phyloP scores from a whole-genome alignment of 352 stramenopile genomes.

The Phytophthora colocasiae region DNA sequence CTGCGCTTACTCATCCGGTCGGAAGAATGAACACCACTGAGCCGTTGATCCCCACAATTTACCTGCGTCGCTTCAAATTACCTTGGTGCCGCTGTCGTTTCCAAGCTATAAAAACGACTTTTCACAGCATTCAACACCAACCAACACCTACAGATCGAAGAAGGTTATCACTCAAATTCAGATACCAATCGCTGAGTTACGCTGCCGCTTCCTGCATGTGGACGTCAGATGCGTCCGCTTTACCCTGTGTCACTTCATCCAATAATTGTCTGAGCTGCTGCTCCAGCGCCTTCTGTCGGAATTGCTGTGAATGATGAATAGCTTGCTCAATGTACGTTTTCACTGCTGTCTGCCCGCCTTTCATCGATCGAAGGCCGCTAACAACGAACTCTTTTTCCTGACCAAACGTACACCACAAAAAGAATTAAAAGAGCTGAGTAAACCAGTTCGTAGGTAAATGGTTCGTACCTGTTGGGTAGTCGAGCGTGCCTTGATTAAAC shows the following conservation, averaged over 20 bases:
- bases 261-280: slow-evolving; percentile 53
- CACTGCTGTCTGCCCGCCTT: slow-evolving; percentile 61
- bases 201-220: slow-evolving; percentile 15
- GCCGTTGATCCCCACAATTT: not conserved
- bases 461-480: slow-evolving; percentile 71
- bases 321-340: slow-evolving; percentile 81
- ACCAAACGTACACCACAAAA: slow-evolving; percentile 6
- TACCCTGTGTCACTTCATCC: slow-evolving; percentile 32
- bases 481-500: slow-evolving; percentile 74
- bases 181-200: slow-evolving; percentile 30
- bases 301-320: slow-evolving; percentile 65
- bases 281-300: slow-evolving; percentile 73
- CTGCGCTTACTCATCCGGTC: slow-evolving; percentile 57
- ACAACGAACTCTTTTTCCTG: slow-evolving; percentile 86
- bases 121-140: slow-evolving; percentile 27
- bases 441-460: not conserved
- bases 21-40: not conserved
- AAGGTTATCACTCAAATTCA: slow-evolving; percentile 27
- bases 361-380: slow-evolving; percentile 73
- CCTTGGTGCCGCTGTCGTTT: slow-evolving; percentile 34
- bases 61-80: slow-evolving; percentile 26
- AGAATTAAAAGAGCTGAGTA: not conserved
- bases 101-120: slow-evolving; percentile 35
- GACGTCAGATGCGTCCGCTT: slow-evolving; percentile 8
- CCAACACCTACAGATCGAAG: slow-evolving; percentile 15